Percentiles rank a stretch among this genome's conserved stretches.
Conservation (phyloP, 495 filamentous ascomycete genomes). For the Penicillium chermesinum region DNA sequence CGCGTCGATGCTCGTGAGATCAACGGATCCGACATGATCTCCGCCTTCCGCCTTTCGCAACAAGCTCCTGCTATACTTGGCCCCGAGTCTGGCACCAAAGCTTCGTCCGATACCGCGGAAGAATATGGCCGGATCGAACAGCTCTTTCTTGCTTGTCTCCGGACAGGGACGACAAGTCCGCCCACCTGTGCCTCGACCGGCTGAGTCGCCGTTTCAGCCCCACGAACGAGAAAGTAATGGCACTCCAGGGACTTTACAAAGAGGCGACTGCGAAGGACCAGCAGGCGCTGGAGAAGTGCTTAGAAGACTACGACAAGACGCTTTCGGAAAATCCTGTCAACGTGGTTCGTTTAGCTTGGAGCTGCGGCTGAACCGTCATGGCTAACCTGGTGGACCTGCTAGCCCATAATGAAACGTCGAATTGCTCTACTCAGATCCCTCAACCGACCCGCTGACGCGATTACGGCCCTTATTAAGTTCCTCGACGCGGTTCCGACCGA, state of each 20-base stretch:
- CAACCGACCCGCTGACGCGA: conserved; percentile 63
- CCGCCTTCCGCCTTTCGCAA: conserved; percentile 68
- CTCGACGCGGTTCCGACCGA: conserved; percentile 84
- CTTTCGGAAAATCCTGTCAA: conserved; percentile 73
- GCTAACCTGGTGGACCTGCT: background rate
- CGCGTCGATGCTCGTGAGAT: conserved; percentile 10
- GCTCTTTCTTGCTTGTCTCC: conserved; percentile 76
- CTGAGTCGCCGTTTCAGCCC: conserved; percentile 75
- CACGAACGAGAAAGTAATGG: conserved; percentile 77
- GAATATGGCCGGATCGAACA: conserved; percentile 82
- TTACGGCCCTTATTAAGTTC: conserved; percentile 64
- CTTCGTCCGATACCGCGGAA: conserved; percentile 59
- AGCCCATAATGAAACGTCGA: conserved; percentile 84
- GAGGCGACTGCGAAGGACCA: conserved; percentile 72
- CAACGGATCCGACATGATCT: conserved; percentile 35
- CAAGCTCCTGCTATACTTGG: conserved; percentile 67
- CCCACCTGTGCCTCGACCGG: conserved; percentile 64
- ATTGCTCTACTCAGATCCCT: conserved; percentile 74
- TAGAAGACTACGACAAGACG: conserved; percentile 71
- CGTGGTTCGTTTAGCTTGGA: conserved; percentile 50
- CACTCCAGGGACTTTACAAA: conserved; percentile 72
- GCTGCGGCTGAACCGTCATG: conserved; percentile 5
- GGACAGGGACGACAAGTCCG: conserved; percentile 78
- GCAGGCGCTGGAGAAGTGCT: conserved; percentile 56
- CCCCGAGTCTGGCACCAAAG: conserved; percentile 40